phyloP scores from a whole-genome alignment of 805 yeast genomes.

The Maudiozyma bulderi region DNA sequence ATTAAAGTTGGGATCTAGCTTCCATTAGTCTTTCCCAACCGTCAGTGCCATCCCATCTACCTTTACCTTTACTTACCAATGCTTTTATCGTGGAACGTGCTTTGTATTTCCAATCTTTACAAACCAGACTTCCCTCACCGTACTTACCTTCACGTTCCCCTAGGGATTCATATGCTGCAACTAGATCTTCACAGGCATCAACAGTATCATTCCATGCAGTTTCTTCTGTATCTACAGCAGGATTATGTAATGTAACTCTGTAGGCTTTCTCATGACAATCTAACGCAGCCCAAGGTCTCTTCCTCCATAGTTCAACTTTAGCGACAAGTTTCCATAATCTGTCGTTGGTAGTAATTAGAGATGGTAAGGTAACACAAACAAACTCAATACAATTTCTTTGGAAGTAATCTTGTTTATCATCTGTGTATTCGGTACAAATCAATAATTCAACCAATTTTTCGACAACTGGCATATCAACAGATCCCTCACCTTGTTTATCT shows the following conservation, averaged over 20 bases:
- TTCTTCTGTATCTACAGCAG: constrained; percentile 55
- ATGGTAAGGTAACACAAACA: constrained; percentile 58
- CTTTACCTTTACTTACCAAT: constrained; percentile 68
- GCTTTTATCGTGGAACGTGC: constrained; percentile 64
- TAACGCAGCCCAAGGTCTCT: constrained; percentile 78
- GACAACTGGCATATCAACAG: constrained; percentile 66
- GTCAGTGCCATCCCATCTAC: constrained; percentile 68
- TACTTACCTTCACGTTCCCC: constrained; percentile 79
- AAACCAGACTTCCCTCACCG: constrained; percentile 75
- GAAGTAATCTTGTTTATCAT: constrained; percentile 42
- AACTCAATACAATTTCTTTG: constrained; percentile 64
- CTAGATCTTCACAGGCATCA: constrained; percentile 65
- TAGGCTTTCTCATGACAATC: constrained; percentile 82
- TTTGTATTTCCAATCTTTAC: constrained; percentile 87
- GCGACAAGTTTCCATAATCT: constrained; percentile 80
- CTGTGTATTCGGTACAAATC: constrained; percentile 41
- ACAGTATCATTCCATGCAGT: constrained; percentile 68
- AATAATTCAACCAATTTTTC: constrained; percentile 64
- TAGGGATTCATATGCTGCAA: constrained; percentile 75
- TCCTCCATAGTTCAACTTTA: constrained; percentile 77
- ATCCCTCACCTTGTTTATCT: constrained; percentile 48
- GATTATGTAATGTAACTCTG: constrained; percentile 56
- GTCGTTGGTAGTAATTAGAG: constrained; percentile 48
- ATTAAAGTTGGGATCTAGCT: constrained; percentile 19
- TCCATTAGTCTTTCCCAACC: constrained; percentile 63